A percentile compares a stretch with the other conserved stretches of the same genome.
Evolutionary conservation across 345 rosid genomes (phyloP).

Genomic region (Moricandia moricandioides): DNA sequence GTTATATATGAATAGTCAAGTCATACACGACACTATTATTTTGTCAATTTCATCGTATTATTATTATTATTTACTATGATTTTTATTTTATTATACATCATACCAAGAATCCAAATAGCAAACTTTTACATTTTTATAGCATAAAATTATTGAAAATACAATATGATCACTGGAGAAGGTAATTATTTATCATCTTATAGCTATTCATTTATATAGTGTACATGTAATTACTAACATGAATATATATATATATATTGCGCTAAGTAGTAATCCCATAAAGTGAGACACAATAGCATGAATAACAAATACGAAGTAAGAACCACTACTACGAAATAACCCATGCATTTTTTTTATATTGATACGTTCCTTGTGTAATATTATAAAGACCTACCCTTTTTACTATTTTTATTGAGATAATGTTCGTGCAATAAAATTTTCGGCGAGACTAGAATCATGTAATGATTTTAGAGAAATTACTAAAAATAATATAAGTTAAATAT

Average conservation of each 20-base stretch:
- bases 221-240: conserved; percentile 7
- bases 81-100: neutral
- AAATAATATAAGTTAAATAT: too few species aligned
- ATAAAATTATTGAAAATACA: neutral
- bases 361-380: conserved; percentile 22
- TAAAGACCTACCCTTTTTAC: conserved; percentile 17
- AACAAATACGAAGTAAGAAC: conserved; percentile 9
- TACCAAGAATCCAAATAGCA: too few species aligned
- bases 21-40: neutral
- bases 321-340: neutral
- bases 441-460: too few species aligned
- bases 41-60: neutral
- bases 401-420: conserved; percentile 28
- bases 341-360: conserved; percentile 12
- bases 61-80: too few species aligned
- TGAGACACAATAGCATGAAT: conserved; percentile 15
- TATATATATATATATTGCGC: neutral
- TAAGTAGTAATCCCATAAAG: conserved; percentile 1
- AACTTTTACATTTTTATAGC: neutral
- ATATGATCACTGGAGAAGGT: neutral
- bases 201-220: neutral
- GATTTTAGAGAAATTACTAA: too few species aligned
- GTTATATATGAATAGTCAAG: neutral
- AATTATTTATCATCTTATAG: neutral
- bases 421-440: conserved; percentile 17